These are phyloP conservation scores for Xylaria polymorpha DNA, from an alignment of 2,329 filamentous ascomycete species.

Conservation along the genomic window DNA sequence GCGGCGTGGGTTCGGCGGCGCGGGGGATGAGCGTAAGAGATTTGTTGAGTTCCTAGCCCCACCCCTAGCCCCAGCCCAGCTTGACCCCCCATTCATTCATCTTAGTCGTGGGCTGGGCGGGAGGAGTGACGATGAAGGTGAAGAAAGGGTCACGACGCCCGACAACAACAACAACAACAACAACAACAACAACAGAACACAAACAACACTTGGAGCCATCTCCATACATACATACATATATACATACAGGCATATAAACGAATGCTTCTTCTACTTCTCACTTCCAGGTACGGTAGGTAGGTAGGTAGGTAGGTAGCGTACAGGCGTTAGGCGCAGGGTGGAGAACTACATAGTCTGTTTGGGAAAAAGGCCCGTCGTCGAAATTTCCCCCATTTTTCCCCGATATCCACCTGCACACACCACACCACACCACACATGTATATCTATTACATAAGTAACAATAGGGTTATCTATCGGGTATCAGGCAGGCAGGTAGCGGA, in stretches of 20 bases:
- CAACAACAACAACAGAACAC: not conserved
- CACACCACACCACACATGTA: not conserved
- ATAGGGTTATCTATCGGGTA: not conserved
- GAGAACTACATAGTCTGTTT: not conserved
- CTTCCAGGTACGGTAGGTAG: not conserved
- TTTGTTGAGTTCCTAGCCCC: slow-evolving; percentile 61
- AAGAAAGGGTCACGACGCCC: not conserved
- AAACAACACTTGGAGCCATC: not conserved
- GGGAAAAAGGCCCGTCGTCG: not conserved
- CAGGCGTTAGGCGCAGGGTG: slow-evolving; percentile 5
- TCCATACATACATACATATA: not conserved
- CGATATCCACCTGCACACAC: not conserved
- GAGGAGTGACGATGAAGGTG: no score
- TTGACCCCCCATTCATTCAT: not conserved
- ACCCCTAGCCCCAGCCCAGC: no score
- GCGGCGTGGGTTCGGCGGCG: slow-evolving; percentile 38
- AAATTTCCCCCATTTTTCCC: not conserved
- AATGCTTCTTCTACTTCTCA: not conserved
- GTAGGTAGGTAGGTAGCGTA: not conserved
- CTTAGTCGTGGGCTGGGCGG: not conserved
- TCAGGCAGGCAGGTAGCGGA: not conserved
- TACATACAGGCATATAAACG: not conserved
- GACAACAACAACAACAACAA: not conserved
- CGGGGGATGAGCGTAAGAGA: slow-evolving; percentile 67
- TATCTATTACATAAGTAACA: not conserved